Percentiles rank a stretch among this genome's conserved stretches.
Conservation (phyloP, 2,329 filamentous ascomycete genomes). For the Fusarium albidum region DNA sequence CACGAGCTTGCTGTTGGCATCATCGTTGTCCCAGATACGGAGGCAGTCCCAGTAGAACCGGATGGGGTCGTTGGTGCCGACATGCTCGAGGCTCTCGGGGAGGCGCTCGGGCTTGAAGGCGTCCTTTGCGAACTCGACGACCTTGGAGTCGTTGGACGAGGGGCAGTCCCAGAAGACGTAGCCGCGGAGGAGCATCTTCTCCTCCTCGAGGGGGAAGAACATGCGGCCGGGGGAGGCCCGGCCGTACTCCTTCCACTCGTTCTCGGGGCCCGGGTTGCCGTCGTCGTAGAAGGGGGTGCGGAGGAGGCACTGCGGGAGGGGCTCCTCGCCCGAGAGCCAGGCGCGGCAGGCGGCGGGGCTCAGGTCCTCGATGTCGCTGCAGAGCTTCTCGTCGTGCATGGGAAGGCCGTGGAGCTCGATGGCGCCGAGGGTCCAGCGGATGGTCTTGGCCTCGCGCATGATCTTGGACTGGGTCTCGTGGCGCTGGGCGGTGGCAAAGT, state of each 20-base stretch:
- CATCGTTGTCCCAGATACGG: neutral
- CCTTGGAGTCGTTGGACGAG: slow-evolving; percentile 5
- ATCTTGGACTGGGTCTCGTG: neutral
- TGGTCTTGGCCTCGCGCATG: neutral
- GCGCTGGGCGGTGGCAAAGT: slow-evolving; percentile 9
- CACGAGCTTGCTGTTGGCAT: no score
- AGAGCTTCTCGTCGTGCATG: neutral
- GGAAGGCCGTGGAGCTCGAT: neutral
- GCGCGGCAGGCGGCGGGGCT: neutral
- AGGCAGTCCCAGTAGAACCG: neutral
- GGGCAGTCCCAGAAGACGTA: slow-evolving; percentile 23
- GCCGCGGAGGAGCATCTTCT: neutral
- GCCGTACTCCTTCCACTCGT: slow-evolving; percentile 3
- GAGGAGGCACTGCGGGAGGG: neutral
- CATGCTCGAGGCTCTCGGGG: no score
- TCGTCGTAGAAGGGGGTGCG: slow-evolving; percentile 20
- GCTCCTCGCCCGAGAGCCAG: neutral
- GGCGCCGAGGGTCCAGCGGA: neutral
- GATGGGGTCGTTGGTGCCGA: neutral
- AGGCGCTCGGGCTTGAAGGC: neutral
- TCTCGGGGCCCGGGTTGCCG: slow-evolving; percentile 2
- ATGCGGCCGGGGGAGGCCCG: neutral
- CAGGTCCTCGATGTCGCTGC: neutral
- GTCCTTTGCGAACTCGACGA: neutral
- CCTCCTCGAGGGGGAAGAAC: no score